Conservation (phyloP, 768 basidiomycete species). For the Panus rudis region DNA sequence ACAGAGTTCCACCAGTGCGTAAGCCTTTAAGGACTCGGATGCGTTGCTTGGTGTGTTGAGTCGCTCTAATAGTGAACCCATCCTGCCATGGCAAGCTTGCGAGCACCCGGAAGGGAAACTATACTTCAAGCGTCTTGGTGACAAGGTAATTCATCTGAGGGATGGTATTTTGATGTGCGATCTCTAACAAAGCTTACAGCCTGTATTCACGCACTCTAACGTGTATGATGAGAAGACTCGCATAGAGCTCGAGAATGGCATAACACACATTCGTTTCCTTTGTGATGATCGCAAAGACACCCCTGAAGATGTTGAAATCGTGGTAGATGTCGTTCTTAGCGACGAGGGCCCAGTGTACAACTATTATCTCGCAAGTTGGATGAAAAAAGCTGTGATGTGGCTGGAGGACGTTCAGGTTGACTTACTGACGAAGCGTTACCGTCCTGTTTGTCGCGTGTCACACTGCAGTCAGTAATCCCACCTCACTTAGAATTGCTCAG, state of each 20-base stretch:
- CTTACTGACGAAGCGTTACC: not conserved
- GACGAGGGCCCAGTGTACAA: not conserved
- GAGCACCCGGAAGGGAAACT: slow-evolving; percentile 6
- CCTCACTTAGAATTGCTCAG: too few relatives aligned
- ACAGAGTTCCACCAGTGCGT: too few relatives aligned
- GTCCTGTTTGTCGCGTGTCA: not conserved
- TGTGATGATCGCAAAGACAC: not conserved
- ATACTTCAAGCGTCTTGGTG: slow-evolving; percentile 4
- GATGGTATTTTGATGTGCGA: too few relatives aligned
- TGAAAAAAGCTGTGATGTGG: slow-evolving; percentile 9
- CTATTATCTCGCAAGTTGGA: slow-evolving; percentile 10
- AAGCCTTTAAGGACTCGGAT: too few relatives aligned
- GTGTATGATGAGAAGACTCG: not conserved
- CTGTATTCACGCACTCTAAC: slow-evolving; percentile 4
- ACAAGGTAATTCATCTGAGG: too few relatives aligned
- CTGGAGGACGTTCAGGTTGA: slow-evolving; percentile 9
- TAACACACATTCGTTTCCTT: too few relatives aligned
- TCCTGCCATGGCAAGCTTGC: slow-evolving; percentile 1
- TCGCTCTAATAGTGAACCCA: too few relatives aligned
- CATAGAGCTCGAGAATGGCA: too few relatives aligned
- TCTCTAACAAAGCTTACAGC: too few relatives aligned
- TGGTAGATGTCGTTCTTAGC: not conserved
- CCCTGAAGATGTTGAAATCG: slow-evolving; percentile 1
- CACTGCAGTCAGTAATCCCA: not conserved
- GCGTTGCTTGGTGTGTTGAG: too few relatives aligned